Evolutionary conservation across 805 yeast genomes (phyloP).

Genomic region (Yarrowia sp.): DNA sequence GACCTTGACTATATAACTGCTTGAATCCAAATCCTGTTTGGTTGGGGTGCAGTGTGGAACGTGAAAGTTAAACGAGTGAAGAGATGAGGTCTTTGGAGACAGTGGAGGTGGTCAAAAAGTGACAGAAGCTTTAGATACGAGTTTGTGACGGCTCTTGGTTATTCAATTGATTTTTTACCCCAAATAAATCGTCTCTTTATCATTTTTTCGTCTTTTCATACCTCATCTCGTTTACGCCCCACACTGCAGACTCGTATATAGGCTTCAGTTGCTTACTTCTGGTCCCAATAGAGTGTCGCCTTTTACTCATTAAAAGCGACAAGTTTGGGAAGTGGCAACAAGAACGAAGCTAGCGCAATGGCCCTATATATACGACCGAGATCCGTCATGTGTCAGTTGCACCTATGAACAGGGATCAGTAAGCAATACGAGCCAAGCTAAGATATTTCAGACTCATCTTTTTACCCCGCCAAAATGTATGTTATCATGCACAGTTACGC

Average conservation of each 20-base stretch:
- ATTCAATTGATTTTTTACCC: too few relatives aligned
- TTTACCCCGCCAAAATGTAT: background rate
- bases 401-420: too few relatives aligned
- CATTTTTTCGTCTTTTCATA: too few relatives aligned
- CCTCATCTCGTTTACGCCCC: background rate
- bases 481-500: slow-evolving; percentile 12
- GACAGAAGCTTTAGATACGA: too few relatives aligned
- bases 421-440: too few relatives aligned
- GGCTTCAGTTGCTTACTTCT: slow-evolving; percentile 4
- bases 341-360: background rate
- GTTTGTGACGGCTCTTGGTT: too few relatives aligned
- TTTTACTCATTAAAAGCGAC: slow-evolving; percentile 12
- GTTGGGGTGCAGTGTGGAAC: slow-evolving; percentile 4
- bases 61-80: slow-evolving; percentile 4
- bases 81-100: background rate
- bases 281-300: slow-evolving; percentile 25
- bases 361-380: background rate
- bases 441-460: background rate
- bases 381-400: background rate
- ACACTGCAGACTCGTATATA: background rate
- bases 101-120: background rate
- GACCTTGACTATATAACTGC: slow-evolving; percentile 9
- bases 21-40: background rate
- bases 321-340: background rate
- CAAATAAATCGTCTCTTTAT: too few relatives aligned